phyloP scores from a whole-genome alignment of 2,329 filamentous ascomycete genomes.

The Zarea fungicola region DNA sequence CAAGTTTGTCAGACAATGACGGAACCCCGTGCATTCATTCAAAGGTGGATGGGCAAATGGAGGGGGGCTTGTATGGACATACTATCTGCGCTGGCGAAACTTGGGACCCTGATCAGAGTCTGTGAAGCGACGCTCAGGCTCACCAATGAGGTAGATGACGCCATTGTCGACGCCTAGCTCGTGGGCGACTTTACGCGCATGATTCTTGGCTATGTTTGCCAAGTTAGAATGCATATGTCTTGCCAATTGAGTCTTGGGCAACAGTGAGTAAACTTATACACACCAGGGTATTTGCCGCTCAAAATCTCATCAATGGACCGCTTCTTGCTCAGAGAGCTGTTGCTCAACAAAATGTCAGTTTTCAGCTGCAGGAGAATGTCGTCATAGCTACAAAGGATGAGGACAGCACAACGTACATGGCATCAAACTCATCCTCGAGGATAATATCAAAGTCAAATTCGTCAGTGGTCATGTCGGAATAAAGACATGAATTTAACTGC shows the following conservation, averaged over 20 bases:
- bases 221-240: neutral
- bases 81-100: slow-evolving; percentile 57
- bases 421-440: slow-evolving; percentile 49
- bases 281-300: slow-evolving; percentile 25
- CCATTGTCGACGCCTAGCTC: slow-evolving; percentile 45
- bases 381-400: neutral
- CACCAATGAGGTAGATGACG: slow-evolving; percentile 52
- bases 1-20: neutral
- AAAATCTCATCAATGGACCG: slow-evolving; percentile 17
- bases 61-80: slow-evolving; percentile 21
- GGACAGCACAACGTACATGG: slow-evolving; percentile 38
- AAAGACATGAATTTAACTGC: too few species aligned
- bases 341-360: slow-evolving; percentile 13
- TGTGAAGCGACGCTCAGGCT: slow-evolving; percentile 46
- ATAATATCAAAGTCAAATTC: slow-evolving; percentile 38
- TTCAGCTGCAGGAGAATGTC: neutral
- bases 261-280: neutral
- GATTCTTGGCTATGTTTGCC: slow-evolving; percentile 42
- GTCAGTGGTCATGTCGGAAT: slow-evolving; percentile 2
- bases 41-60: neutral
- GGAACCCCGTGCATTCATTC: too few species aligned
- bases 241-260: too few species aligned
- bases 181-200: slow-evolving; percentile 51
- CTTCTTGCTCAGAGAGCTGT: slow-evolving; percentile 35
- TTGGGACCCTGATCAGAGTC: slow-evolving; percentile 53